Percentiles rank a stretch among this genome's conserved stretches.
phyloP scores from a whole-genome alignment of 208 protist genomes.

The Trypanosoma mega region DNA sequence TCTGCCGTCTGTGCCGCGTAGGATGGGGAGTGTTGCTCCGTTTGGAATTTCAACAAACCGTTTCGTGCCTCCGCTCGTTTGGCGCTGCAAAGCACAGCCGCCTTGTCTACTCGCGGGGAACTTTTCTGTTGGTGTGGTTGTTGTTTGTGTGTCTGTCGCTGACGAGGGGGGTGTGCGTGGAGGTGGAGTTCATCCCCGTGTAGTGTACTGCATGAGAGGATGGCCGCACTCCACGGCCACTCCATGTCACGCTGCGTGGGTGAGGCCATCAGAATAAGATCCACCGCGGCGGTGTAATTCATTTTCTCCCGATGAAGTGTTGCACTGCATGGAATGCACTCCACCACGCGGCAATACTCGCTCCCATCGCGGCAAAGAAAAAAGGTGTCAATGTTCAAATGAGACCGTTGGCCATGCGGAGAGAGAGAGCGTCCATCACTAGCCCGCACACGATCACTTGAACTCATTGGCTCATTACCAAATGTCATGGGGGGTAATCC shows the following conservation, averaged over 20 bases:
- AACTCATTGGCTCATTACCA: background rate
- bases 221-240: background rate
- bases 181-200: slow-evolving; percentile 14
- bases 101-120: background rate
- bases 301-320: background rate
- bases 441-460: background rate
- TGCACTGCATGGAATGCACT: slow-evolving; percentile 2
- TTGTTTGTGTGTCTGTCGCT: too few relatives aligned
- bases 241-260: background rate
- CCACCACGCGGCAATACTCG: background rate
- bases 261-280: slow-evolving; percentile 2
- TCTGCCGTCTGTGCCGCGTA: too few relatives aligned
- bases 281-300: slow-evolving; percentile 2
- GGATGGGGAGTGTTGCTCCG: background rate
- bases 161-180: too few relatives aligned
- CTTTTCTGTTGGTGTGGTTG: background rate
- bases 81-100: too few relatives aligned
- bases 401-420: background rate
- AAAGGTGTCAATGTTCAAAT: background rate
- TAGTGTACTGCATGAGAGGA: slow-evolving; percentile 8
- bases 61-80: too few relatives aligned
- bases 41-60: background rate
- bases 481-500: background rate
- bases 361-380: slow-evolving; percentile 6
- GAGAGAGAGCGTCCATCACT: background rate